Percentiles rank a stretch among this genome's conserved stretches.
phyloP scores from a whole-genome alignment of 495 filamentous ascomycete genomes.

The Lophiostoma macrostomum region DNA sequence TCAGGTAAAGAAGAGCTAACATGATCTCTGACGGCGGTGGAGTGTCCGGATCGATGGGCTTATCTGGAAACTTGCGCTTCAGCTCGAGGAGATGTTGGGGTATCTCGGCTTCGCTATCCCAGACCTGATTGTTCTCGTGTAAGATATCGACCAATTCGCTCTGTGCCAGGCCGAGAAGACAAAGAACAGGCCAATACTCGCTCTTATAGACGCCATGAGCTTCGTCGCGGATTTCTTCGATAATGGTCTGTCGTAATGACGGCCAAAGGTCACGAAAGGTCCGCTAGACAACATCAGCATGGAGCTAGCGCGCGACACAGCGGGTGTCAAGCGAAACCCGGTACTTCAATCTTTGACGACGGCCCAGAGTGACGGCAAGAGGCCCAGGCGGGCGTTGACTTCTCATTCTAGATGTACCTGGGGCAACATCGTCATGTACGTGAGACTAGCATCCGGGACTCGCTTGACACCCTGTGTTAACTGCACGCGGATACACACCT shows the following conservation, averaged over 20 bases:
- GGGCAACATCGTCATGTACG: no score
- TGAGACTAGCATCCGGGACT: no score
- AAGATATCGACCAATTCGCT: not conserved
- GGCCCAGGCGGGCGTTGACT: no score
- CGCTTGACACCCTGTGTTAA: no score
- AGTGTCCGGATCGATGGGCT: slow-evolving; percentile 7
- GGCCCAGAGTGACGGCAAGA: no score
- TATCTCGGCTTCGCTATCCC: not conserved
- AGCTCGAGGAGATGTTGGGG: not conserved
- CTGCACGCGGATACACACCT: no score
- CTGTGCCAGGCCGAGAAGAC: not conserved
- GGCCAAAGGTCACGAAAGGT: not conserved
- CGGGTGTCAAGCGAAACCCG: no score
- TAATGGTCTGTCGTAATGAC: slow-evolving; percentile 4
- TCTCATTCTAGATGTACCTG: no score
- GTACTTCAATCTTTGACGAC: no score
- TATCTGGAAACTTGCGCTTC: not conserved
- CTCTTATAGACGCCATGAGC: not conserved
- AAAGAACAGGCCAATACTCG: not conserved
- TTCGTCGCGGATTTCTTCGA: slow-evolving; percentile 2
- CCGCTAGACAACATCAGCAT: not conserved
- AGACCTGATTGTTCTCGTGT: not conserved
- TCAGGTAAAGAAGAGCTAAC: slow-evolving; percentile 8
- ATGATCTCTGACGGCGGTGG: slow-evolving; percentile 4
- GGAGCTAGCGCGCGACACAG: no score